Conservation (phyloP, 2,329 filamentous ascomycete species). For the Ceratocystis ficicola region DNA sequence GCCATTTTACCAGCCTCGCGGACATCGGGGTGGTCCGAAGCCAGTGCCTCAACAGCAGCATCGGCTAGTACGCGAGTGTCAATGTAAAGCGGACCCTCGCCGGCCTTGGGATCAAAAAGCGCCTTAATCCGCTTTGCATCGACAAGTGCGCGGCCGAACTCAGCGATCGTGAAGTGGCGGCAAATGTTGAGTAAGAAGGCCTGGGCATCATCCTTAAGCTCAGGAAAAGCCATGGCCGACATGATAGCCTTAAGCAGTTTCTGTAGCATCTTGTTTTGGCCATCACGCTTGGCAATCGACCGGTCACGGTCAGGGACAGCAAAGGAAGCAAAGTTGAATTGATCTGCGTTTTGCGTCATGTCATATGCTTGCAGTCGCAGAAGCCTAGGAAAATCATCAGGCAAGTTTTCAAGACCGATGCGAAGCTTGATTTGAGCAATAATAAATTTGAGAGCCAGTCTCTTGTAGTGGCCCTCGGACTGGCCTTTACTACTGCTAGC, state of each 20-base stretch:
- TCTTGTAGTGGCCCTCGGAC: constrained; percentile 75
- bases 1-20: constrained; percentile 71
- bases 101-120: constrained; percentile 71
- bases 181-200: constrained; percentile 69
- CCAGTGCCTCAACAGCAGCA: constrained; percentile 77
- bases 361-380: constrained; percentile 86
- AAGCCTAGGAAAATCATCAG: constrained; percentile 75
- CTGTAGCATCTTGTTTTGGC: constrained; percentile 70
- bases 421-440: constrained; percentile 81
- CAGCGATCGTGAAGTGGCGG: constrained; percentile 79
- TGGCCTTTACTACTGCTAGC: constrained; percentile 40
- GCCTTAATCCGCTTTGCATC: constrained; percentile 64
- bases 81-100: constrained; percentile 76
- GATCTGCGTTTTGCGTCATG: constrained; percentile 57
- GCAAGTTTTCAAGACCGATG: constrained; percentile 74
- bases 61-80: constrained; percentile 81
- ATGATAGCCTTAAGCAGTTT: constrained; percentile 82
- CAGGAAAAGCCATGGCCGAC: constrained; percentile 69
- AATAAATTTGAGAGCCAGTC: constrained; percentile 78
- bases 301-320: constrained; percentile 65
- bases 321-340: constrained; percentile 57
- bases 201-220: constrained; percentile 64
- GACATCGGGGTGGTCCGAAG: constrained; percentile 69
- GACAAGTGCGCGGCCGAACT: constrained; percentile 74
- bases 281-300: constrained; percentile 75